A percentile compares a stretch with the other conserved stretches of the same genome.
phyloP scores from a whole-genome alignment of 495 filamentous ascomycete genomes.

The Penicillium canescens region DNA sequence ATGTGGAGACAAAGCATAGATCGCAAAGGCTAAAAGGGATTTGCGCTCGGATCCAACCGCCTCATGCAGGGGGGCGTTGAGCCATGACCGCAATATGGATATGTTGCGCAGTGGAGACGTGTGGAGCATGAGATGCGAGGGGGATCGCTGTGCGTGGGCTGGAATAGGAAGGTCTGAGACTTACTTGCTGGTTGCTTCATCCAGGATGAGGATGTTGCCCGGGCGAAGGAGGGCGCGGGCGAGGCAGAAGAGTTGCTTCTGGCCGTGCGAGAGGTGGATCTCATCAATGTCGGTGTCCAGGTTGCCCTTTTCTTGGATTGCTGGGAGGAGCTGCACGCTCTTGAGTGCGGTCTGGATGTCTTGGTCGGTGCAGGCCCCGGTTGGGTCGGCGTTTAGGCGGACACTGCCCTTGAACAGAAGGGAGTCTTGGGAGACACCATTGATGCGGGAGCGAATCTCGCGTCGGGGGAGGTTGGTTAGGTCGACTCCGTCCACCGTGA shows the following conservation, averaged over 20 bases:
- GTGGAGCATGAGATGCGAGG: conserved; percentile 14
- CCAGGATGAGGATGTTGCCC: conserved; percentile 49
- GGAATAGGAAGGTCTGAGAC: conserved; percentile 16
- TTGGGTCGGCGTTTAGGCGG: conserved; percentile 51
- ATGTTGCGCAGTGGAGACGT: conserved; percentile 1
- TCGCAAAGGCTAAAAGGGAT: not conserved
- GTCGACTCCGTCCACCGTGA: conserved; percentile 50
- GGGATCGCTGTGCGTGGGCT: conserved; percentile 12
- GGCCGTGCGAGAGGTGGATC: conserved; percentile 57
- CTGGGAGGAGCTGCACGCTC: conserved; percentile 47
- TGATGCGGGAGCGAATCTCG: conserved; percentile 48
- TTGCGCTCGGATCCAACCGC: conserved; percentile 20
- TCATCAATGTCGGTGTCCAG: conserved; percentile 52
- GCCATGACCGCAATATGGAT: not conserved
- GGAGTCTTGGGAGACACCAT: conserved; percentile 58
- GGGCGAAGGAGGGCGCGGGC: conserved; percentile 57
- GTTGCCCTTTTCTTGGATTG: conserved; percentile 50
- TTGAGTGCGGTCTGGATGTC: conserved; percentile 49
- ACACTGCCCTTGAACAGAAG: conserved; percentile 51
- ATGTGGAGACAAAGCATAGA: not conserved
- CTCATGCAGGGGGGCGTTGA: conserved; percentile 30
- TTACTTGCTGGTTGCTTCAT: conserved; percentile 54
- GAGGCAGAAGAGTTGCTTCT: conserved; percentile 66
- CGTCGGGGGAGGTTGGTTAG: conserved; percentile 47
- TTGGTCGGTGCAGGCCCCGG: conserved; percentile 22